These are phyloP conservation scores for Aspergillus sclerotioniger DNA, from an alignment of 495 filamentous ascomycete species.

Conservation along the genomic window DNA sequence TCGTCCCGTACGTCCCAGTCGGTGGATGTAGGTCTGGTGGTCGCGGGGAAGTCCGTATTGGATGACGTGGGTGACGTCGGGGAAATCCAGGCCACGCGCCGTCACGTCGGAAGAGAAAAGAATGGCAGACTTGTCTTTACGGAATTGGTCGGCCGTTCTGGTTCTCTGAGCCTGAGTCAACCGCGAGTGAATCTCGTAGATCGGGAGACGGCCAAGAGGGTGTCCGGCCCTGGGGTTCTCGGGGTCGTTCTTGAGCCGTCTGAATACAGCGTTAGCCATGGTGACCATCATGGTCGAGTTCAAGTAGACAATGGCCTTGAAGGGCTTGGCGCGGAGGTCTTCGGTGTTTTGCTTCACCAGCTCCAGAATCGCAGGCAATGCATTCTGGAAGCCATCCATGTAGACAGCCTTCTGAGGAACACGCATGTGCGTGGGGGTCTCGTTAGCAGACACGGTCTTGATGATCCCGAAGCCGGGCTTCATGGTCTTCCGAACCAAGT, in stretches of 20 bases:
- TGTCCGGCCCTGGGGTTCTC: constrained; percentile 28
- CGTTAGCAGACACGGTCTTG: constrained; percentile 75
- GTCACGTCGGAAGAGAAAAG: constrained; percentile 93
- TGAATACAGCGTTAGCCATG: constrained; percentile 61
- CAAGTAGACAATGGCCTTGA: constrained; percentile 94
- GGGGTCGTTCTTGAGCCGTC: constrained; percentile 39
- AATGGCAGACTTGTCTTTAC: constrained; percentile 59
- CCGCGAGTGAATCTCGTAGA: constrained; percentile 76
- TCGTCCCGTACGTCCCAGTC: constrained; percentile 69
- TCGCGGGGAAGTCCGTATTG: constrained; percentile 62
- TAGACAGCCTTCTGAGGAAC: constrained; percentile 75
- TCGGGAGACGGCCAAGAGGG: constrained; percentile 43
- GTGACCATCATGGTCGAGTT: constrained; percentile 70
- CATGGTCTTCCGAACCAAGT: constrained; percentile 66
- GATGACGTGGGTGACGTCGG: constrained; percentile 68
- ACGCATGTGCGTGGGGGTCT: constrained; percentile 76
- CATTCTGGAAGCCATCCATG: constrained; percentile 69
- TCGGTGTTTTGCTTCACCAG: constrained; percentile 54
- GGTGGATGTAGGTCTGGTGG: constrained; percentile 70
- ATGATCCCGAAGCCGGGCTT: constrained; percentile 78
- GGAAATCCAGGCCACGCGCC: constrained; percentile 85
- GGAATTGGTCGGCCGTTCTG: constrained; percentile 67
- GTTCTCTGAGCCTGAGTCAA: constrained; percentile 71
- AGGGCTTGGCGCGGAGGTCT: constrained; percentile 46
- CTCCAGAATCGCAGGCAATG: constrained; percentile 73